Conservation (phyloP, 345 rosid genomes). For the Populus ilicifolia region DNA sequence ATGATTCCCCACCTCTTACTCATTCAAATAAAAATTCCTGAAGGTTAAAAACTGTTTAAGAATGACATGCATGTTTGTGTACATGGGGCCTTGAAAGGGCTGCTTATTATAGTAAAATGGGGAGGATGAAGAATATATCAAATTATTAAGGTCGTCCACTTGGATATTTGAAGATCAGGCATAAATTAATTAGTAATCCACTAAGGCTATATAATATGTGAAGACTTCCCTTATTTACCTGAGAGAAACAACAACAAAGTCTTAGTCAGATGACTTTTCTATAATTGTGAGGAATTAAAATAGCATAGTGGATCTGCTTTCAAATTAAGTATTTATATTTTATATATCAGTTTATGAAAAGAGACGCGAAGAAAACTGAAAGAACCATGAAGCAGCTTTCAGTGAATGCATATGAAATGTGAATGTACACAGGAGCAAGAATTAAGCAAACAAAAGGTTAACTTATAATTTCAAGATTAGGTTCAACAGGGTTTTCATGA, state of each 20-base stretch:
- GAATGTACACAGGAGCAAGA: not conserved
- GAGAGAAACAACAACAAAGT: no score
- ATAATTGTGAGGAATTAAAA: no score
- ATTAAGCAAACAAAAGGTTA: not conserved
- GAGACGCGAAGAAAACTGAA: no score
- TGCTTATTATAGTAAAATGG: not conserved
- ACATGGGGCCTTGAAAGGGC: not conserved
- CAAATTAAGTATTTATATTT: no score
- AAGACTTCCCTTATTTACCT: no score
- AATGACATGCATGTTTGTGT: not conserved
- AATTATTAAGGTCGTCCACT: not conserved
- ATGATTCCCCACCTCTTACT: not conserved
- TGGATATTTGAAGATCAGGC: not conserved
- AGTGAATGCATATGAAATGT: not conserved
- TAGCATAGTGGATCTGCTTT: no score
- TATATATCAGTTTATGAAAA: no score
- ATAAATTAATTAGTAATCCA: not conserved
- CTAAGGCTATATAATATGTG: not conserved
- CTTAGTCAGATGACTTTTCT: no score
- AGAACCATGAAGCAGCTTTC: not conserved
- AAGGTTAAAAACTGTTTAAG: not conserved
- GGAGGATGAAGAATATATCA: not conserved
- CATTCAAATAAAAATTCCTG: not conserved
- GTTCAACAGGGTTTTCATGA: not conserved
- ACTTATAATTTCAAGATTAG: not conserved